phyloP scores from a whole-genome alignment of 1,284 basidiomycete genomes.

The Leucoagaricus sp. region DNA sequence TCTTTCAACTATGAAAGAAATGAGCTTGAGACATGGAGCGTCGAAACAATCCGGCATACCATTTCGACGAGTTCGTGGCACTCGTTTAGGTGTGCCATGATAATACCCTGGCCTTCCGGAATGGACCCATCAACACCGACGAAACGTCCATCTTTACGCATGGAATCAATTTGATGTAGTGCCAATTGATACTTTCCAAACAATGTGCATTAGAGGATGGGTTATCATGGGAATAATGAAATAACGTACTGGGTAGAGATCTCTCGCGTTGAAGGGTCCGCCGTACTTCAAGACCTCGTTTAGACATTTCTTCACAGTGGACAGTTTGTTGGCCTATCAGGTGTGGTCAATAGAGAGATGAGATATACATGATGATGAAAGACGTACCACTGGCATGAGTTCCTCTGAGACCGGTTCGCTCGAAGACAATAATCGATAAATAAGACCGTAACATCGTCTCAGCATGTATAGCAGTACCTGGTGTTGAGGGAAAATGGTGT shows the following conservation, averaged over 20 bases:
- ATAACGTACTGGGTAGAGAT: conserved; percentile 86
- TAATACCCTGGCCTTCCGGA: conserved; percentile 96
- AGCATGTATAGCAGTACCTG: conserved; percentile 92
- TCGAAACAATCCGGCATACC: conserved; percentile 44
- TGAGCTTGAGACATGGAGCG: neutral
- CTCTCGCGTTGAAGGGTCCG: conserved; percentile 92
- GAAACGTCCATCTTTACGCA: conserved; percentile 94
- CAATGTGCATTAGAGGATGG: conserved; percentile 3
- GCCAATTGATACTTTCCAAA: conserved; percentile 85
- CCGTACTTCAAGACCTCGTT: conserved; percentile 98
- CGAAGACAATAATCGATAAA: conserved; percentile 94
- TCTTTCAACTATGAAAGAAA: conserved; percentile 61
- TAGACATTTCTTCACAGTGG: conserved; percentile 93
- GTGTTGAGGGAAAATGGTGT: neutral
- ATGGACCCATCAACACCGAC: conserved; percentile 80
- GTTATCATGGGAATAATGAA: conserved; percentile 3
- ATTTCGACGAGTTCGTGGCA: conserved; percentile 95
- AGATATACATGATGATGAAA: neutral
- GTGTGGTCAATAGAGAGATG: neutral
- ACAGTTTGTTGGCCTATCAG: conserved; percentile 85
- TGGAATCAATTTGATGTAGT: conserved; percentile 91
- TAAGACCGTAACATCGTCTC: conserved; percentile 94
- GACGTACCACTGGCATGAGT: conserved; percentile 87
- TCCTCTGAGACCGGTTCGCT: conserved; percentile 99
- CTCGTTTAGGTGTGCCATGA: conserved; percentile 95